Base-by-base conservation (phyloP, 2,329 filamentous ascomycete species). In the Drechmeria coniospora region DNA sequence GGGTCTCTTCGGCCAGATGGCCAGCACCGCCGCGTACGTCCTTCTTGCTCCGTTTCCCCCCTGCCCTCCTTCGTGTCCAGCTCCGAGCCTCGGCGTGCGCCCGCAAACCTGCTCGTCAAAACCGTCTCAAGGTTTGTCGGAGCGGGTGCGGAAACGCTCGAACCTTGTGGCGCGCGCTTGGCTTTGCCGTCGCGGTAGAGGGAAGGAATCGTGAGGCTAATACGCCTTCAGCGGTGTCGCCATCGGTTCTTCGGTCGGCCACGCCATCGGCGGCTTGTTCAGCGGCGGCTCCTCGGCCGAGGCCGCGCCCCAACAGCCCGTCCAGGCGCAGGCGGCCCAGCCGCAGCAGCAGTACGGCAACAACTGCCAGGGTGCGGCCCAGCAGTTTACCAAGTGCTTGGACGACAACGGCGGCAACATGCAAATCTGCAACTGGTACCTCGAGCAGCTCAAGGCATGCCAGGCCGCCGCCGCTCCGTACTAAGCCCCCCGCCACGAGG, bases 341-440 rank as follows among this genome's bases (percentile, higher is more conserved):
- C 43, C 68, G 44, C 63, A 65, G 49, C 61, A 63, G 54, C 62
- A 63, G 54, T 63, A 58, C 47, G 54, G 44, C 36, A 66, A 58
- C 56, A 79, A 79, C 53, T 98, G 90, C 61, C 73, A 74, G 38
- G 71, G 65, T 30, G 83, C 90, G 43, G 74, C 84, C 30, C 73
- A 75, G 57, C 73, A 70, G 59, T 95, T 98, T 68, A 86, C 83
- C 47, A 79, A 77, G 63, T 98, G 90, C 68, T 79, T 98, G 77
- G 86, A 95, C 56, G 81, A 95, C 50, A 79, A 98, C 57, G 64
- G 74, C 51, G 90, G 90, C 43, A 84, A 90, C 60, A 74, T 98
- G 78, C 77, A 79, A 51, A 92, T 94, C 51, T 98, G 90, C 63
- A 79, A 80, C 42, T 98, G 87, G 86, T 98, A 98, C 57, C 63